phyloP scores from a whole-genome alignment of 768 basidiomycete genomes.

The Mycena sanguinolenta region DNA sequence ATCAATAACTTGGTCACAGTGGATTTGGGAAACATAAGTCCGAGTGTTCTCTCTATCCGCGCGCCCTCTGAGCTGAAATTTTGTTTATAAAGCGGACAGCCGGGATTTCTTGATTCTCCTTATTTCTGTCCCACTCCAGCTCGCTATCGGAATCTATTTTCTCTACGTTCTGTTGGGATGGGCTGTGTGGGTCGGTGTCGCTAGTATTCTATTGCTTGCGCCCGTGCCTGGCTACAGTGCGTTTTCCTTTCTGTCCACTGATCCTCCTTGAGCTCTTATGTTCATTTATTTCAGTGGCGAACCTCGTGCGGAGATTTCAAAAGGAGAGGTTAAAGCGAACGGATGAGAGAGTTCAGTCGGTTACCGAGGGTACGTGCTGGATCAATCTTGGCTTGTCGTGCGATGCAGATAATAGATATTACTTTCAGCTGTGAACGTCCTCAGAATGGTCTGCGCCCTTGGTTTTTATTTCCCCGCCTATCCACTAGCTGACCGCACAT shows the following conservation, averaged over 20 bases:
- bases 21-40: constrained; percentile 50
- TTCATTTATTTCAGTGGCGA: constrained; percentile 21
- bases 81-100: constrained; percentile 31
- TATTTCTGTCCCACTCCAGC: constrained; percentile 36
- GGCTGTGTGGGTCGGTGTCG: constrained; percentile 29
- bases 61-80: neutral
- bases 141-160: constrained; percentile 55
- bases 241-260: neutral
- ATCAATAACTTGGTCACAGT: constrained; percentile 84
- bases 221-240: constrained; percentile 71
- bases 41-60: neutral
- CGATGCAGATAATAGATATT: too few species aligned
- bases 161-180: constrained; percentile 51
- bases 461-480: constrained; percentile 4
- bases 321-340: constrained; percentile 65
- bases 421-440: constrained; percentile 62
- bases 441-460: constrained; percentile 74
- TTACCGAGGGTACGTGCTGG: constrained; percentile 71
- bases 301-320: constrained; percentile 51
- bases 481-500: neutral
- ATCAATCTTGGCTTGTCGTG: too few species aligned
- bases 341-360: constrained; percentile 71
- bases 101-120: constrained; percentile 24
- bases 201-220: constrained; percentile 46
- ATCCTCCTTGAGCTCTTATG: constrained; percentile 18